phyloP scores from a whole-genome alignment of 2,329 filamentous ascomycete genomes.

The Beauveria bassiana region DNA sequence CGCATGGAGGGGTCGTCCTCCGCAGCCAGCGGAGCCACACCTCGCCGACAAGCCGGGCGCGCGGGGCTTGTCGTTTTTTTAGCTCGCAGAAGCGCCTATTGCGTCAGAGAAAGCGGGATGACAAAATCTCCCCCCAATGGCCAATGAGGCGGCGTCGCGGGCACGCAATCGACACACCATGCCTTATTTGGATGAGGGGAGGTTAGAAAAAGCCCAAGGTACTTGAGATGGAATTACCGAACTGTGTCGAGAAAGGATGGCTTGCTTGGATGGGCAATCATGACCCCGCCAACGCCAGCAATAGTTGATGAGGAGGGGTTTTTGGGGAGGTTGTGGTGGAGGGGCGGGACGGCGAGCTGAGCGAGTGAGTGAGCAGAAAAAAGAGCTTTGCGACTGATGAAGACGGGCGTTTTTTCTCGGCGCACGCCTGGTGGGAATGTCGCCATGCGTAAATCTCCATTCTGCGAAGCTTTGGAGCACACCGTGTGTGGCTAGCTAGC shows the following conservation, averaged over 20 bases:
- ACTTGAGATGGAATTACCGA: background rate
- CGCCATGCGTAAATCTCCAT: background rate
- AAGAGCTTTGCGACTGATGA: background rate
- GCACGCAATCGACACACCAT: constrained; percentile 22
- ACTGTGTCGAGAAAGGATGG: too few relatives aligned
- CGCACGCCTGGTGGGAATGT: background rate
- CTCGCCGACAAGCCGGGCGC: background rate
- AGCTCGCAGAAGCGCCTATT: constrained; percentile 15
- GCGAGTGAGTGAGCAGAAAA: too few relatives aligned
- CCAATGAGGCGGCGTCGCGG: constrained; percentile 19
- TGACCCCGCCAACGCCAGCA: background rate
- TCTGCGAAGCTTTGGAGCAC: background rate
- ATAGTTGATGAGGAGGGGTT: constrained; percentile 7
- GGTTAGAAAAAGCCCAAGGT: background rate
- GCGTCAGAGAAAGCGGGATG: constrained; percentile 23
- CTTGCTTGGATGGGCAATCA: background rate
- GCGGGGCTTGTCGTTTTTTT: background rate
- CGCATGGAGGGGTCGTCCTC: too few relatives aligned
- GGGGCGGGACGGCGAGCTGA: background rate
- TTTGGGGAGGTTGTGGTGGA: background rate
- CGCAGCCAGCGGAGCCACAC: background rate
- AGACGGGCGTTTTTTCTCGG: background rate
- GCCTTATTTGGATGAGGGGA: constrained; percentile 1
- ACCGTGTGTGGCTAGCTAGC: background rate
- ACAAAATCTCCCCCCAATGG: constrained; percentile 17